phyloP scores from a whole-genome alignment of 2,329 filamentous ascomycete species.

The Venturia effusa region DNA sequence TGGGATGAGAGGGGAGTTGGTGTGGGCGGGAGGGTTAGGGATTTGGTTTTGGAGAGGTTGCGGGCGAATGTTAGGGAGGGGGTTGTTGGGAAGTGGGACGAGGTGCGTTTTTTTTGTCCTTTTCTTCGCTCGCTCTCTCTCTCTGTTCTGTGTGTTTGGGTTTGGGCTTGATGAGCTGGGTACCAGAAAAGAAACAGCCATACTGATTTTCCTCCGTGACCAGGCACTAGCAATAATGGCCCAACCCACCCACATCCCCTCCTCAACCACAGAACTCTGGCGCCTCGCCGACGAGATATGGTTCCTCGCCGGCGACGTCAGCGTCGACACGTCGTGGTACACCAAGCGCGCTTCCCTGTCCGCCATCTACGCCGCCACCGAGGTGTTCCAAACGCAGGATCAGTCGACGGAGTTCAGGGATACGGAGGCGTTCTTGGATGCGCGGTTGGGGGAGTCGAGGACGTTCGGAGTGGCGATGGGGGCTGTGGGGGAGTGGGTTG shows the following conservation, averaged over 20 bases:
- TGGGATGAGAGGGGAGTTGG: conserved; percentile 22
- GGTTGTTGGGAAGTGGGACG: conserved; percentile 72
- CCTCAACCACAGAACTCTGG: conserved; percentile 68
- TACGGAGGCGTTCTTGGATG: conserved; percentile 65
- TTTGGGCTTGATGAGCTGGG: too few species aligned
- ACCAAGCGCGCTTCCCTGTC: conserved; percentile 54
- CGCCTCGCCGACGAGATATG: conserved; percentile 85
- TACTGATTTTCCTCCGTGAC: too few species aligned
- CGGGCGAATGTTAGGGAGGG: conserved; percentile 52
- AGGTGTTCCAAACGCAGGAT: conserved; percentile 93
- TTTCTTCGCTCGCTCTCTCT: not conserved
- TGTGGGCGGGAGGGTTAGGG: conserved; percentile 55
- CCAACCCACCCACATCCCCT: conserved; percentile 64
- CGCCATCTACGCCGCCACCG: conserved; percentile 58
- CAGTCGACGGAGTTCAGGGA: conserved; percentile 59
- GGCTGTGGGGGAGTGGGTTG: conserved; percentile 63
- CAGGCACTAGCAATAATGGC: conserved; percentile 87
- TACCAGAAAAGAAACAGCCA: too few species aligned
- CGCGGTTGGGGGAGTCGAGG: conserved; percentile 58
- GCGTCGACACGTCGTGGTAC: conserved; percentile 85
- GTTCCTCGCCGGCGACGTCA: conserved; percentile 70
- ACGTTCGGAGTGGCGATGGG: conserved; percentile 51
- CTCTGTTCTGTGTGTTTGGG: not conserved
- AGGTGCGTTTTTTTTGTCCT: conserved; percentile 51
- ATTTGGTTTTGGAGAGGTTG: conserved; percentile 65